A percentile compares a stretch with the other conserved stretches of the same genome.
Conservation (phyloP, 1,284 basidiomycete genomes). For the Laetiporus sulphureus region DNA sequence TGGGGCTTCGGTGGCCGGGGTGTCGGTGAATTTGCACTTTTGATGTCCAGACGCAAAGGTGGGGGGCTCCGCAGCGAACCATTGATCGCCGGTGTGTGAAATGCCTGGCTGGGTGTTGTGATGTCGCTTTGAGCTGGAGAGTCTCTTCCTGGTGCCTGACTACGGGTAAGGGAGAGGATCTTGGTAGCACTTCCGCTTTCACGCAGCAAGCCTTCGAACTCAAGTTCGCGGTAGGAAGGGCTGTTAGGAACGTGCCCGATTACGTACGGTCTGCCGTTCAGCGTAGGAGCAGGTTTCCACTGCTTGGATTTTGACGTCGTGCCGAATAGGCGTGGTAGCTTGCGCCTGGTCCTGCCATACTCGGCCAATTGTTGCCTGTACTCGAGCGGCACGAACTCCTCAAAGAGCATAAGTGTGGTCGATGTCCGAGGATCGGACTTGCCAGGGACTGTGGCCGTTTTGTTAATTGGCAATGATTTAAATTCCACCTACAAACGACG, state of each 20-base stretch:
- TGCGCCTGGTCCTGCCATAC: slow-evolving; percentile 25
- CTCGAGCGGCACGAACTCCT: slow-evolving; percentile 83
- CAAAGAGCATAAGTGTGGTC: slow-evolving; percentile 68
- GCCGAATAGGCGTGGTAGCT: slow-evolving; percentile 32
- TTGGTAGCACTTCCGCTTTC: slow-evolving; percentile 51
- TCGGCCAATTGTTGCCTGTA: slow-evolving; percentile 72
- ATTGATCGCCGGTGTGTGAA: no score
- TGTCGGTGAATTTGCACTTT: slow-evolving; percentile 4
- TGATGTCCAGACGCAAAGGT: slow-evolving; percentile 12
- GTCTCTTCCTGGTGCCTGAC: slow-evolving; percentile 9
- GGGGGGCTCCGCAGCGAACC: no score
- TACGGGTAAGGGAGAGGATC: slow-evolving; percentile 42
- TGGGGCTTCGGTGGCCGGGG: slow-evolving; percentile 8
- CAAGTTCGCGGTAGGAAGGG: slow-evolving; percentile 58
- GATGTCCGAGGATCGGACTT: slow-evolving; percentile 46
- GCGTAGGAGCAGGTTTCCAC: slow-evolving; percentile 72
- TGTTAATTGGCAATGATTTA: slow-evolving; percentile 55
- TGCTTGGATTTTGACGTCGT: slow-evolving; percentile 36
- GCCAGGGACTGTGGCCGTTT: slow-evolving; percentile 22
- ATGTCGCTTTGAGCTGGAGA: slow-evolving; percentile 8
- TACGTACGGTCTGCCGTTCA: slow-evolving; percentile 71
- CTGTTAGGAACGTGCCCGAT: slow-evolving; percentile 61
- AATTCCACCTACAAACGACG: slow-evolving; percentile 65
- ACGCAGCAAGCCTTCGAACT: slow-evolving; percentile 74
- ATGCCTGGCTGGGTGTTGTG: slow-evolving; percentile 8